phyloP scores from a whole-genome alignment of 2,329 filamentous ascomycete genomes.

The Fusarium scirpi region DNA sequence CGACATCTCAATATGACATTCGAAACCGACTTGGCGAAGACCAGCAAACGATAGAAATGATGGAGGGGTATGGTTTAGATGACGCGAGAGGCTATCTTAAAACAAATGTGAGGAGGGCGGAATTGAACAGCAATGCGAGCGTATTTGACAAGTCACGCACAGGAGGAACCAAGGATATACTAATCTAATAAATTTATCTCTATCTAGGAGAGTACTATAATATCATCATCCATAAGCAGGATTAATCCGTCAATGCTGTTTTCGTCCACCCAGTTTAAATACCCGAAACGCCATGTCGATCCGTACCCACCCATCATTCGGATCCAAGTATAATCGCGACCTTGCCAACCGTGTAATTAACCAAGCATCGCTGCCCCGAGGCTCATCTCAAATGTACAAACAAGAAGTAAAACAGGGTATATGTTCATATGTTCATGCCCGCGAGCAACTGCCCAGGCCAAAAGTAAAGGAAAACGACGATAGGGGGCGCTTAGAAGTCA shows the following conservation, averaged over 20 bases:
- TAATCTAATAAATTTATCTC: slow-evolving; percentile 41
- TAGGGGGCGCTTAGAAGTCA: slow-evolving; percentile 79
- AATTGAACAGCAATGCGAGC: neutral
- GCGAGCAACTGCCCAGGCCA: slow-evolving; percentile 3
- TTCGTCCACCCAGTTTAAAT: slow-evolving; percentile 38
- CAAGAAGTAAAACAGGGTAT: slow-evolving; percentile 45
- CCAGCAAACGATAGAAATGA: neutral
- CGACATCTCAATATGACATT: neutral
- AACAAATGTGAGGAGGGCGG: neutral
- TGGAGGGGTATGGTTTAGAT: neutral
- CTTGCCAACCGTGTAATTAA: slow-evolving; percentile 19
- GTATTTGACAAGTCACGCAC: neutral
- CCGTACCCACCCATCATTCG: slow-evolving; percentile 35
- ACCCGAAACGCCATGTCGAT: slow-evolving; percentile 42
- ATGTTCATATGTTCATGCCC: slow-evolving; percentile 34
- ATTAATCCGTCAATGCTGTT: slow-evolving; percentile 45
- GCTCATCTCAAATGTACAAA: slow-evolving; percentile 45
- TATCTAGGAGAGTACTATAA: slow-evolving; percentile 39
- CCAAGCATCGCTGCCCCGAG: slow-evolving; percentile 39
- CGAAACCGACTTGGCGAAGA: neutral
- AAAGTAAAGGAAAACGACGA: slow-evolving; percentile 11
- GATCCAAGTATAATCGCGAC: slow-evolving; percentile 36
- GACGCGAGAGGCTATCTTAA: neutral
- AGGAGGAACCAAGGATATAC: neutral
- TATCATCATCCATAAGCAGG: slow-evolving; percentile 44